Percentiles rank a stretch among this genome's conserved stretches.
phyloP scores from a whole-genome alignment of 352 stramenopile genomes.

The Phytophthora cryptogea region DNA sequence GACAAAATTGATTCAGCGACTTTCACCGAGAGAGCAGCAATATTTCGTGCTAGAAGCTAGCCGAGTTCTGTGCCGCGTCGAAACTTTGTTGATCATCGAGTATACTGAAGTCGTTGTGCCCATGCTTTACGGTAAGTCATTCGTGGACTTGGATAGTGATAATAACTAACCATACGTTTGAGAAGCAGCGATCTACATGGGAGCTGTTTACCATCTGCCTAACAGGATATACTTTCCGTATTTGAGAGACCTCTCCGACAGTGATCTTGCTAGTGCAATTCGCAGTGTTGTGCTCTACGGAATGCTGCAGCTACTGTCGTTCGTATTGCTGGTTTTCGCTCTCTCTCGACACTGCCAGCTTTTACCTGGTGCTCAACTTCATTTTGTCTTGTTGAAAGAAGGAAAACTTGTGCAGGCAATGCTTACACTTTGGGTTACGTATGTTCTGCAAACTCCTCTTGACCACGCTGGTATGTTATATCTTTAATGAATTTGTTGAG shows the following conservation, averaged over 20 bases:
- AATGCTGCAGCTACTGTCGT: background rate
- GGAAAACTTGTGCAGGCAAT: background rate
- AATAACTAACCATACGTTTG: background rate
- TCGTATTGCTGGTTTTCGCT: background rate
- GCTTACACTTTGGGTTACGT: background rate
- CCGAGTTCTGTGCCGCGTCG: background rate
- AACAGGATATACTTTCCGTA: background rate
- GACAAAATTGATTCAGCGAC: background rate
- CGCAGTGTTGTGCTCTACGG: background rate
- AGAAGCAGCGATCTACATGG: background rate
- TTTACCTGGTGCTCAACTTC: background rate
- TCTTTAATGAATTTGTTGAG: too few relatives aligned
- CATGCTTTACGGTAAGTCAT: background rate
- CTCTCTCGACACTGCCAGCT: background rate
- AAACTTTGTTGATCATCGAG: background rate
- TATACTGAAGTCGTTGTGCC: constrained; percentile 1
- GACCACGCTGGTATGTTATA: background rate
- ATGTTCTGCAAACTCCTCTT: background rate
- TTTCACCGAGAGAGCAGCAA: background rate
- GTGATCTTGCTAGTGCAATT: background rate
- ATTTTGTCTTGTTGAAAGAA: background rate
- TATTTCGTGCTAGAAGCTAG: background rate
- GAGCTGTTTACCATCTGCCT: background rate
- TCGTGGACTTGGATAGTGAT: background rate
- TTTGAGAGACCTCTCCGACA: background rate